Evolutionary conservation across 2,329 filamentous ascomycete species (phyloP), one percentile per base, ranked within the genome.

Genomic region (Ophiocordyceps unilateralis): DNA sequence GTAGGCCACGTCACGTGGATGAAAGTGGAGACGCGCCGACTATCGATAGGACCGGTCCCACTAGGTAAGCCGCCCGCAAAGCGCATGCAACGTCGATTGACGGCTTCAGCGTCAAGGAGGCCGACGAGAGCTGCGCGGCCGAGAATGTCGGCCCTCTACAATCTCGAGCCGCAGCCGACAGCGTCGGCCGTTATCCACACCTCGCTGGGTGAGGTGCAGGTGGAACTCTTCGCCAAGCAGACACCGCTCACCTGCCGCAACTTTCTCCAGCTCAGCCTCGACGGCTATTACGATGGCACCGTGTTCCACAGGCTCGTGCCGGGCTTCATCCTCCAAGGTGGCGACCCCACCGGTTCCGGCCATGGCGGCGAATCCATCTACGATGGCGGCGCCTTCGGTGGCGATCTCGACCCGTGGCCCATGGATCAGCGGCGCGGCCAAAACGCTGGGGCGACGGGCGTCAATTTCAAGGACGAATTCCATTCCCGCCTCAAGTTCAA

Each of bases 161-260:
- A 93, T 54, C 84, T 93, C 55, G 89, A 95, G 63, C 89, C 91
- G 42, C 86, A 89, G 56, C 86, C 91, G 39, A 95, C 89, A 45
- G 91, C 83, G 20, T 94, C 91, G 50, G 86, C 84, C 44, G 79
- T 95, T 50, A 71, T 98, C 37, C 81, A 93, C 61, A 98, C 91
- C 10, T 93, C 85, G 7, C 70, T 81, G 39, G 91, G 91, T 61
- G 88, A 94, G 55, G 73, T 98, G 45, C 80, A 83, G 32, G 74
- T 98, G 62, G 86, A 94, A 61, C 78, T 98, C 45, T 98, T 94
- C 68, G 88, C 88, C 17, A 91, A 91, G 57, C 91, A 98, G 63
- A 83, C 85, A 1, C 91, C 91, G 9, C 70, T 95, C 48, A 83
- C 91, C 22, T 87, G 81, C 57, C 86, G 89, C 52, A 96, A 95